These are phyloP conservation scores for Clavulina sp. DNA, from an alignment of 768 basidiomycete species.

Conservation along the genomic window DNA sequence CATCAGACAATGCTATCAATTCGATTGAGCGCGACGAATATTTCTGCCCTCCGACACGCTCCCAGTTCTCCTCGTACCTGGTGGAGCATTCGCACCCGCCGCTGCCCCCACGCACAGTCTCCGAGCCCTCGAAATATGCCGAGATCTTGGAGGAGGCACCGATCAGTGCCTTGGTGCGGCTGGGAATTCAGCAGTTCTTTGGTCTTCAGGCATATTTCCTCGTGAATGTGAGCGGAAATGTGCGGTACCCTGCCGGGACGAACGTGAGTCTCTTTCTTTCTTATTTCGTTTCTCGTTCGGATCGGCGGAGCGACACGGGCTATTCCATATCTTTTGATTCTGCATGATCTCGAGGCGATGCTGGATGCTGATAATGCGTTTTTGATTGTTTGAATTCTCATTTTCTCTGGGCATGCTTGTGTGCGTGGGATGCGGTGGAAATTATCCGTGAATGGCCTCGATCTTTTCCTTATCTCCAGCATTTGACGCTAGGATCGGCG, in stretches of 20 bases:
- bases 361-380: no score
- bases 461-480: constrained; percentile 59
- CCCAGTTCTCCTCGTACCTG: background rate
- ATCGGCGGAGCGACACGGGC: no score
- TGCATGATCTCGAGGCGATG: background rate
- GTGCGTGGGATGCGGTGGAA: no score
- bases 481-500: no score
- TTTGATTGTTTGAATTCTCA: no score
- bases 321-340: background rate
- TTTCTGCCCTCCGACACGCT: background rate
- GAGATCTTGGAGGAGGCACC: background rate
- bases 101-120: constrained; percentile 5
- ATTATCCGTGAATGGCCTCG: constrained; percentile 61
- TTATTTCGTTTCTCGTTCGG: background rate
- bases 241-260: background rate
- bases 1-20: background rate
- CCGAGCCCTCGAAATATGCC: background rate
- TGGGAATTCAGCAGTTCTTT: background rate
- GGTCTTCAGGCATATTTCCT: background rate
- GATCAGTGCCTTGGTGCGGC: background rate
- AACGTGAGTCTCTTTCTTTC: background rate
- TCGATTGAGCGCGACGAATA: constrained; percentile 1
- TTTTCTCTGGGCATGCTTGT: no score
- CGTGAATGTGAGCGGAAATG: background rate
- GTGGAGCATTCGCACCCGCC: no score